Conservation (phyloP, 1,284 basidiomycete species). For the Tilletiaria anomala region DNA sequence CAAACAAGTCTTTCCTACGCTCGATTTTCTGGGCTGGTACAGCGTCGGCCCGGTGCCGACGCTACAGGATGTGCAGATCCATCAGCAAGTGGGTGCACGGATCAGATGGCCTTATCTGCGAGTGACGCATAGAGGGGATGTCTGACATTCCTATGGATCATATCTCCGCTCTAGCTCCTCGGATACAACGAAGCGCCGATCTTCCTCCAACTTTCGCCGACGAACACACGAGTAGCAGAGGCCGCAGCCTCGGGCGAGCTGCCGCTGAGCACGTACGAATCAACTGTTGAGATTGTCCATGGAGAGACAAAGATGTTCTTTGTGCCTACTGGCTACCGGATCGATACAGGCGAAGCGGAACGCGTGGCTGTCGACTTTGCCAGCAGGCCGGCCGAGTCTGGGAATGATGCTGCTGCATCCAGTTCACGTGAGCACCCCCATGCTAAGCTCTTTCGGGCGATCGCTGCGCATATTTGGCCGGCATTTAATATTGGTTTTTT, state of each 20-base stretch:
- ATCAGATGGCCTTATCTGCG: not conserved
- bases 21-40: conserved; percentile 96
- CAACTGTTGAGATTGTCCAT: conserved; percentile 16
- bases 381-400: conserved; percentile 64
- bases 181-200: conserved; percentile 44
- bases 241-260: conserved; percentile 14
- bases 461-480: not conserved
- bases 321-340: conserved; percentile 62
- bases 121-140: not conserved
- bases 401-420: too few species aligned
- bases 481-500: not conserved
- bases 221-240: conserved; percentile 7
- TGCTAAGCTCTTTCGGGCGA: conserved; percentile 8
- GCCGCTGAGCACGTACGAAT: conserved; percentile 26
- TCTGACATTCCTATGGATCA: not conserved
- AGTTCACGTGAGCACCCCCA: conserved; percentile 45
- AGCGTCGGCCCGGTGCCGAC: conserved; percentile 62
- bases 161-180: conserved; percentile 40
- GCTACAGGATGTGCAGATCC: conserved; percentile 58
- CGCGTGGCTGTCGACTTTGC: conserved; percentile 95
- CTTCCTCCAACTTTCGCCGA: conserved; percentile 44
- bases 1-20: conserved; percentile 91
- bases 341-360: conserved; percentile 97
- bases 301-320: conserved; percentile 42
- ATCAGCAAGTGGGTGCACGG: conserved; percentile 54